These are phyloP conservation scores for Penicillium fuscoglaucum DNA, from an alignment of 2,329 filamentous ascomycete species.

Conservation along the genomic window DNA sequence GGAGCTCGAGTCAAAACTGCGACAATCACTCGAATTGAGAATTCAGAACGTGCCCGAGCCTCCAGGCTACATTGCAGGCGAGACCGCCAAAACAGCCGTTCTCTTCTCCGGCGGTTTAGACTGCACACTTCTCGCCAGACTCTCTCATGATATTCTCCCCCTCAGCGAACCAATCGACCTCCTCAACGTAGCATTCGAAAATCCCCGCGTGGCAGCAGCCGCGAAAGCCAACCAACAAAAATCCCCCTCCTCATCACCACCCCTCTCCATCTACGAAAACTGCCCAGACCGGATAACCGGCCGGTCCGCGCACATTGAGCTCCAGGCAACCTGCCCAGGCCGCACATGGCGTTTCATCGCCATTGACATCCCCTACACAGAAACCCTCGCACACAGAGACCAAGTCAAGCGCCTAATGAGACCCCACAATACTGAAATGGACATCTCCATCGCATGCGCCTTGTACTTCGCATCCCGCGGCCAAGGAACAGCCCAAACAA, in stretches of 20 bases:
- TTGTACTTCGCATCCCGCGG: slow-evolving; percentile 94
- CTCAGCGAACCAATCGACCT: slow-evolving; percentile 72
- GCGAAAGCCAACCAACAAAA: slow-evolving; percentile 48
- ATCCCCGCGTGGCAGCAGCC: slow-evolving; percentile 69
- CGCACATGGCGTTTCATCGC: slow-evolving; percentile 79
- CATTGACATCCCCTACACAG: slow-evolving; percentile 77
- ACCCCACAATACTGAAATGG: slow-evolving; percentile 98
- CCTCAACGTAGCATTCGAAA: slow-evolving; percentile 95
- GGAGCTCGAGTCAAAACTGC: slow-evolving; percentile 56
- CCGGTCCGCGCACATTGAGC: slow-evolving; percentile 73
- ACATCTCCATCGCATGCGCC: slow-evolving; percentile 87
- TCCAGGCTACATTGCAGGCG: slow-evolving; percentile 36
- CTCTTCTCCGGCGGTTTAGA: slow-evolving; percentile 94
- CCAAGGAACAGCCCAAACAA: slow-evolving; percentile 48
- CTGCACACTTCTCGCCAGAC: slow-evolving; percentile 80
- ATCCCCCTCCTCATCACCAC: slow-evolving; percentile 2
- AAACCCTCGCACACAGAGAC: slow-evolving; percentile 67
- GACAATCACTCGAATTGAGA: slow-evolving; percentile 63
- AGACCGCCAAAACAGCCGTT: slow-evolving; percentile 61
- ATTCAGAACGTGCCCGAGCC: slow-evolving; percentile 65
- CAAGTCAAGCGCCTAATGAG: slow-evolving; percentile 76
- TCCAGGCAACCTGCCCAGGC: slow-evolving; percentile 65
- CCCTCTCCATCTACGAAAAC: slow-evolving; percentile 63
- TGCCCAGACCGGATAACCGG: slow-evolving; percentile 92
- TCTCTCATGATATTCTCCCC: slow-evolving; percentile 76